Conservation (phyloP, 2,329 filamentous ascomycete species). For the Lachnellula cervina region DNA sequence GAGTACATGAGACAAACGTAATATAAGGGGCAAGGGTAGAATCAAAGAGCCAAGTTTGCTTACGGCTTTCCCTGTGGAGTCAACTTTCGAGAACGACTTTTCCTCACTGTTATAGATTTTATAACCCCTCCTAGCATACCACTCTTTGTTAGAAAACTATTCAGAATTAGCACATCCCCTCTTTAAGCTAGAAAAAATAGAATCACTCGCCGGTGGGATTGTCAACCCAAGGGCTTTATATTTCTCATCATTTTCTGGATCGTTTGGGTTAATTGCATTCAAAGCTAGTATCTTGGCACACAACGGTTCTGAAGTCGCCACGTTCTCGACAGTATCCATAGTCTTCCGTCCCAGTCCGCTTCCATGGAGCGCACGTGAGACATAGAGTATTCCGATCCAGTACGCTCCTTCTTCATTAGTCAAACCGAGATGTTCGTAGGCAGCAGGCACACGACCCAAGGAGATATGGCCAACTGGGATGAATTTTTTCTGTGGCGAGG, state of each 20-base stretch:
- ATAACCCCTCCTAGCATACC: constrained; percentile 28
- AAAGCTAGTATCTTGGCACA: constrained; percentile 20
- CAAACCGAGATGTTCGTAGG: constrained; percentile 5
- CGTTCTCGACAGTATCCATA: constrained; percentile 21
- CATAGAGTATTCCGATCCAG: constrained; percentile 23
- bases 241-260: constrained; percentile 11
- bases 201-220: constrained; percentile 12
- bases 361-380: constrained; percentile 23
- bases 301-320: constrained; percentile 20
- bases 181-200: neutral
- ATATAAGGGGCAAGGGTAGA: no score
- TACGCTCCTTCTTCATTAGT: constrained; percentile 16
- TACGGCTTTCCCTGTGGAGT: constrained; percentile 14
- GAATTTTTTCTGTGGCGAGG: constrained; percentile 13
- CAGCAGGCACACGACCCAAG: constrained; percentile 11
- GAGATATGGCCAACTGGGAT: constrained; percentile 27
- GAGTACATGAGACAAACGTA: no score
- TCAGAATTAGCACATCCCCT: neutral
- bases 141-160: constrained; percentile 24
- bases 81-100: constrained; percentile 11
- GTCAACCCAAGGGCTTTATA: constrained; percentile 10
- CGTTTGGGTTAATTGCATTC: constrained; percentile 15
- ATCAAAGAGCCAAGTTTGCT: no score
- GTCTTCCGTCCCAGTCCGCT: constrained; percentile 20
- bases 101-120: constrained; percentile 12